phyloP scores from a whole-genome alignment of 805 yeast genomes.

The Candida quercuum region DNA sequence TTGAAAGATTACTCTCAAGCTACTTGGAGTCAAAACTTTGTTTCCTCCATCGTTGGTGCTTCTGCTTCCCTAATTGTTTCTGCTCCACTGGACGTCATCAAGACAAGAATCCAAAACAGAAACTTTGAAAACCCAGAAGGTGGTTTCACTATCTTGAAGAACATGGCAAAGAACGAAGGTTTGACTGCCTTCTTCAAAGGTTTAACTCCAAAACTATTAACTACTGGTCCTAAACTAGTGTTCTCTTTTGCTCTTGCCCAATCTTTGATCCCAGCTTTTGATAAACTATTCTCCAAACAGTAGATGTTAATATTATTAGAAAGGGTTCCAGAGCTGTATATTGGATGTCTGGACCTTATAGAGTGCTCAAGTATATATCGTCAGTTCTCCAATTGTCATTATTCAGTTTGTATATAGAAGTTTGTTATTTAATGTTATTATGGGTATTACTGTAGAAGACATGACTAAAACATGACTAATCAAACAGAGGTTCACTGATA shows the following conservation, averaged over 20 bases:
- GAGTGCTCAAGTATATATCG: neutral
- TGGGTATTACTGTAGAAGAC: too few species aligned
- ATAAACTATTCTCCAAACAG: conserved; percentile 45
- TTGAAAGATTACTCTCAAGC: conserved; percentile 84
- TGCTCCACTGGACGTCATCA: conserved; percentile 97
- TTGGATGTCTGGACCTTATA: too few species aligned
- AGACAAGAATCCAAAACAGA: conserved; percentile 96
- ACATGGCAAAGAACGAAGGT: conserved; percentile 92
- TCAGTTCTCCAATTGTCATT: neutral
- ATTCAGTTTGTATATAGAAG: neutral
- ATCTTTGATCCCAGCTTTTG: conserved; percentile 93
- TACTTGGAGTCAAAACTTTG: conserved; percentile 91
- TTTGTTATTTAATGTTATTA: too few species aligned
- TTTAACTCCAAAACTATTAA: conserved; percentile 89
- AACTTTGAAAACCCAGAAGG: conserved; percentile 94
- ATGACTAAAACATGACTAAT: too few species aligned
- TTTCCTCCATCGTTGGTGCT: conserved; percentile 94
- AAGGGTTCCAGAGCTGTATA: too few species aligned
- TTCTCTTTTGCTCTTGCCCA: conserved; percentile 98
- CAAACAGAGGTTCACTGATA: too few species aligned
- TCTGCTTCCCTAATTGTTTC: conserved; percentile 93
- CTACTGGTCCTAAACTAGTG: conserved; percentile 97
- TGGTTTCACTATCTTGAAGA: conserved; percentile 87
- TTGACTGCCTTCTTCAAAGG: conserved; percentile 90
- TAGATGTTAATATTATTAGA: too few species aligned